Percentiles rank a stretch among this genome's conserved stretches.
These are phyloP conservation scores for Cryptococcus floricola DNA, from an alignment of 1,284 basidiomycete genomes.

Conservation along the genomic window DNA sequence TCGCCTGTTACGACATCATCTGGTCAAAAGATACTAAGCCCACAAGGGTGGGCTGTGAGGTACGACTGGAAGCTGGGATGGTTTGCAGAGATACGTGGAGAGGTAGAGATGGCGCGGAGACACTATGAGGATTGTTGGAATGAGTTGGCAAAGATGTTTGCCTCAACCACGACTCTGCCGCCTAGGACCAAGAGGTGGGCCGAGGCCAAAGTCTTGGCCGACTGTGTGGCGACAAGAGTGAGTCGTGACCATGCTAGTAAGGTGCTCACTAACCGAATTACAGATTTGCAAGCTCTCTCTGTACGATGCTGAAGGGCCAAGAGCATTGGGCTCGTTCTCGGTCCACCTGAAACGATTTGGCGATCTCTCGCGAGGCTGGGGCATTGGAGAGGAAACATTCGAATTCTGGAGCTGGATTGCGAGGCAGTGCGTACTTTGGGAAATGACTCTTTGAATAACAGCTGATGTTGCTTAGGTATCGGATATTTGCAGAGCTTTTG, in stretches of 20 bases:
- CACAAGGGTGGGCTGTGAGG: conserved; percentile 91
- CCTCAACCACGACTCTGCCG: conserved; percentile 74
- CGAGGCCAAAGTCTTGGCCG: conserved; percentile 92
- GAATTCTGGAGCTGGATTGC: conserved; percentile 98
- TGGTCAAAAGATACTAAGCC: conserved; percentile 57
- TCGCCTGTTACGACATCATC: conserved; percentile 43
- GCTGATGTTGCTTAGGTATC: conserved; percentile 58
- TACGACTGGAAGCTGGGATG: conserved; percentile 96
- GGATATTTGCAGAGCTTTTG: conserved; percentile 79
- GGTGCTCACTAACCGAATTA: conserved; percentile 2
- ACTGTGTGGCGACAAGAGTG: conserved; percentile 84
- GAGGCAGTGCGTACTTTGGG: conserved; percentile 64
- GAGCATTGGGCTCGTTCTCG: conserved; percentile 74
- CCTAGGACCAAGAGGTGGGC: conserved; percentile 97
- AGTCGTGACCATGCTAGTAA: conserved; percentile 13
- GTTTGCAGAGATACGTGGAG: conserved; percentile 89
- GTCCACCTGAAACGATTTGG: conserved; percentile 79
- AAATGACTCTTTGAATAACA: neutral
- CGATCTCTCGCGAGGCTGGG: conserved; percentile 87
- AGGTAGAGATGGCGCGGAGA: conserved; percentile 81
- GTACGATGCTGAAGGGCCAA: conserved; percentile 75
- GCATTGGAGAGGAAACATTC: conserved; percentile 92
- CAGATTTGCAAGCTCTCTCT: conserved; percentile 83
- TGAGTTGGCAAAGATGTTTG: conserved; percentile 76
- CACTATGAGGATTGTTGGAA: conserved; percentile 89